Evolutionary conservation across 306 rosid species (phyloP).

Genomic region (Leucaena leucocephala): DNA sequence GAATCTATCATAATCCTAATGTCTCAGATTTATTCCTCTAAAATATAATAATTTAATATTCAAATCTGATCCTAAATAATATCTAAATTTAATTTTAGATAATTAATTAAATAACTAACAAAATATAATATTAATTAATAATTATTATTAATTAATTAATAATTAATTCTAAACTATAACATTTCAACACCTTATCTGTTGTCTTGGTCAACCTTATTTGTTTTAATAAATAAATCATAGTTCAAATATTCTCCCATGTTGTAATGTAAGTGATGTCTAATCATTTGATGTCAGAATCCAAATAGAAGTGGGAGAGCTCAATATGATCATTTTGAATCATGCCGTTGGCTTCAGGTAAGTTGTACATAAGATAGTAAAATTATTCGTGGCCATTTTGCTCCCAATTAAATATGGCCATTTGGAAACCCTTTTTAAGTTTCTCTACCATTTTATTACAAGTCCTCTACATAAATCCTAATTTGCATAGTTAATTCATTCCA

Average conservation of each 20-base stretch:
- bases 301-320: constrained; percentile 85
- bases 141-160: too few species aligned
- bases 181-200: too few species aligned
- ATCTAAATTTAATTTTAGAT: too few species aligned
- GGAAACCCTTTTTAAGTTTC: constrained; percentile 18
- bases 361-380: constrained; percentile 27
- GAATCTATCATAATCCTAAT: too few species aligned
- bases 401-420: constrained; percentile 10
- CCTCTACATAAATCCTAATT: constrained; percentile 20
- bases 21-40: too few species aligned
- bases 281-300: constrained; percentile 60
- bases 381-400: constrained; percentile 5
- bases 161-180: too few species aligned
- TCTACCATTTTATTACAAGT: constrained; percentile 20
- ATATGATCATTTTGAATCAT: constrained; percentile 77
- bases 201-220: constrained; percentile 10
- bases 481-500: constrained; percentile 4
- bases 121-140: too few species aligned
- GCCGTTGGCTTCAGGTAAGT: constrained; percentile 99
- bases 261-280: constrained; percentile 30
- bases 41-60: too few species aligned
- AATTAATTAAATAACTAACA: too few species aligned
- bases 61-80: too few species aligned
- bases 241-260: constrained; percentile 16
- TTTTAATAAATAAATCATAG: neutral